Evolutionary conservation across 2,329 filamentous ascomycete genomes (phyloP).

Genomic region (Fusarium haematococcum): DNA sequence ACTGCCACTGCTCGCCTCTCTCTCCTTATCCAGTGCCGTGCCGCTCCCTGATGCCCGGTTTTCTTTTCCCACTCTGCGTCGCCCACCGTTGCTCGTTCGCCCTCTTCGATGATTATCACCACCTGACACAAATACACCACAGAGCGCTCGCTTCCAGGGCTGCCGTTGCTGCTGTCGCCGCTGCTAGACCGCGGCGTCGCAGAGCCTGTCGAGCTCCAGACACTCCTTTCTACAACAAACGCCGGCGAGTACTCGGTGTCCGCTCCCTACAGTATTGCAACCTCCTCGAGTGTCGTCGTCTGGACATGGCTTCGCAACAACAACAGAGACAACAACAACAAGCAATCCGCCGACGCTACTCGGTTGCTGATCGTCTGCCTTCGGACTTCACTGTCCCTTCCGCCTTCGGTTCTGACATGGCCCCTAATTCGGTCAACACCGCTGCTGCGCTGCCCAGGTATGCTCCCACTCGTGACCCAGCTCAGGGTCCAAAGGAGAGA

Average conservation of each 20-base stretch:
- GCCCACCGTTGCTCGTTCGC: slow-evolving; percentile 59
- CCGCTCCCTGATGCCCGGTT: slow-evolving; percentile 59
- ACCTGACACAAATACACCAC: slow-evolving; percentile 53
- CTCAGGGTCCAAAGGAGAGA: slow-evolving; percentile 23
- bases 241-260: slow-evolving; percentile 48
- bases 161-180: slow-evolving; percentile 53
- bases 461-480: slow-evolving; percentile 25
- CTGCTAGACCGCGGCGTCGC: slow-evolving; percentile 55
- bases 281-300: slow-evolving; percentile 35
- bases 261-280: slow-evolving; percentile 45
- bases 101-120: slow-evolving; percentile 59
- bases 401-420: slow-evolving; percentile 35
- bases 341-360: slow-evolving; percentile 55
- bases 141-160: slow-evolving; percentile 59
- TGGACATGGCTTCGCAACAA: slow-evolving; percentile 49
- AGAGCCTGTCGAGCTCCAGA: slow-evolving; percentile 51
- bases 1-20: slow-evolving; percentile 26
- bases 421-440: slow-evolving; percentile 15
- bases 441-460: slow-evolving; percentile 20
- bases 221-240: slow-evolving; percentile 50
- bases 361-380: slow-evolving; percentile 52
- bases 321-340: slow-evolving; percentile 32
- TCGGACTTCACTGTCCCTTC: slow-evolving; percentile 42
- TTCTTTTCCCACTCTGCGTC: slow-evolving; percentile 61
- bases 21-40: slow-evolving; percentile 43